Evolutionary conservation across 192 early-diverging fungal species (phyloP).

Genomic region (Mortierella antarctica): DNA sequence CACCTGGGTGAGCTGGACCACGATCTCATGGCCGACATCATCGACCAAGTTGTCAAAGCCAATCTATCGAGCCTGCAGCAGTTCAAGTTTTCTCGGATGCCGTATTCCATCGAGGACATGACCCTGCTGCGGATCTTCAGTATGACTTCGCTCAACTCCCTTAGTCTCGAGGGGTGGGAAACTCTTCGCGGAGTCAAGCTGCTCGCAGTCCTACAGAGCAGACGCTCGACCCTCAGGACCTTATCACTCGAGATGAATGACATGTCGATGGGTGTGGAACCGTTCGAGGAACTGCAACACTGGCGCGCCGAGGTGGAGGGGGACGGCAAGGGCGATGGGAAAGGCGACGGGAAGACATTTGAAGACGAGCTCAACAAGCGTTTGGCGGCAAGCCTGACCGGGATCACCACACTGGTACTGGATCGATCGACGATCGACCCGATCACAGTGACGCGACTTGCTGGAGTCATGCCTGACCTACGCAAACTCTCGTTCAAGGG

Average conservation of each 20-base stretch:
- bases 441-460: conserved; percentile 2
- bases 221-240: background rate
- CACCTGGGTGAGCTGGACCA: no score
- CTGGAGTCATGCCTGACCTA: conserved; percentile 23
- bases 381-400: background rate
- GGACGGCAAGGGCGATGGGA: background rate
- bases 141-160: background rate
- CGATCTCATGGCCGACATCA: no score
- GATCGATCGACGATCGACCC: conserved; percentile 24
- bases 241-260: conserved; percentile 20
- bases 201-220: background rate
- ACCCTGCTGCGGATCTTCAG: background rate
- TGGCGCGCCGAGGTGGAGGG: conserved; percentile 5
- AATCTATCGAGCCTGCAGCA: no score
- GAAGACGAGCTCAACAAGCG: background rate
- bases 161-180: conserved; percentile 1
- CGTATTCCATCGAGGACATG: background rate
- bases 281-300: background rate
- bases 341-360: background rate
- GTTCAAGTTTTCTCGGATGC: no score
- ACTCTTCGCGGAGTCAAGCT: background rate
- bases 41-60: no score
- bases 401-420: conserved; percentile 11
- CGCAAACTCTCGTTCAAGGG: conserved; percentile 10
- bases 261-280: background rate